Percentiles rank a stretch among this genome's conserved stretches.
Conservation (phyloP, 1,284 basidiomycete species). For the Ceratobasidium sp. region DNA sequence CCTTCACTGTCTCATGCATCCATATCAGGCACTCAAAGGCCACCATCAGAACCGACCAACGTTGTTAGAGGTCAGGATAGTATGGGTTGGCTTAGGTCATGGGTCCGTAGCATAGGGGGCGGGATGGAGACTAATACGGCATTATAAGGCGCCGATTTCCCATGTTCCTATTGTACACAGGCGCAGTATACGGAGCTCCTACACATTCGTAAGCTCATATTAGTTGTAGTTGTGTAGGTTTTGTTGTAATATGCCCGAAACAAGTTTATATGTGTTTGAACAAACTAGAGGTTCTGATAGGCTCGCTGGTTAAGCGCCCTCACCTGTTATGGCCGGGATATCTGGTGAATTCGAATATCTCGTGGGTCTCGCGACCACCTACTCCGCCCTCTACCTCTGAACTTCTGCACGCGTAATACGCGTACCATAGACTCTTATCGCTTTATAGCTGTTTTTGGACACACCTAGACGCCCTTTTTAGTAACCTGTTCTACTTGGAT, state of each 20-base stretch:
- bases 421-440: background rate
- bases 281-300: constrained; percentile 14
- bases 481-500: background rate
- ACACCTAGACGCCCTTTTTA: background rate
- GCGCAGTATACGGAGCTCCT: too few relatives aligned
- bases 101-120: constrained; percentile 45
- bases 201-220: background rate
- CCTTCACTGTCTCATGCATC: background rate
- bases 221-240: too few relatives aligned
- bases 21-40: background rate
- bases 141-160: constrained; percentile 12
- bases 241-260: background rate
- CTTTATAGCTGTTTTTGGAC: background rate
- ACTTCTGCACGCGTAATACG: background rate
- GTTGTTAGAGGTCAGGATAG: constrained; percentile 23
- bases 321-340: constrained; percentile 3
- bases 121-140: constrained; percentile 42
- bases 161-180: background rate
- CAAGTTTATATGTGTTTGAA: background rate
- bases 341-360: background rate
- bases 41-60: constrained; percentile 14
- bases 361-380: background rate
- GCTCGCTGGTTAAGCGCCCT: constrained; percentile 7
- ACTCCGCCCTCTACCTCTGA: constrained; percentile 3
- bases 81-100: constrained; percentile 43